These are phyloP conservation scores for Cordyceps javanica DNA, from an alignment of 2,329 filamentous ascomycete genomes.

Conservation along the genomic window DNA sequence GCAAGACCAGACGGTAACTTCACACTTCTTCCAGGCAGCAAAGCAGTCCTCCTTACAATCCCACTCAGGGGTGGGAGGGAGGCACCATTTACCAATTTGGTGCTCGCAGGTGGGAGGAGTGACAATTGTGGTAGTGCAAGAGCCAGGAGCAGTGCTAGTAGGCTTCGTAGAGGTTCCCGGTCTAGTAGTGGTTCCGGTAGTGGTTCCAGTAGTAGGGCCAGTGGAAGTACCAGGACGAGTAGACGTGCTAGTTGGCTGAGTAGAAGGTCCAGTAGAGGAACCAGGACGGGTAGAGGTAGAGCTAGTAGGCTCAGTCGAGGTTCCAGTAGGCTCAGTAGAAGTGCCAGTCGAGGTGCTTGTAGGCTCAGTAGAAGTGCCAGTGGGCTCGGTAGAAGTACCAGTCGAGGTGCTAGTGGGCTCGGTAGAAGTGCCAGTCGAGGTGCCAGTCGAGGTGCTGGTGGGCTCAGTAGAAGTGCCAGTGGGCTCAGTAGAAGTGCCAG, in stretches of 20 bases:
- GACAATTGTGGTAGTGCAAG: constrained; percentile 41
- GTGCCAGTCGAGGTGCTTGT: background rate
- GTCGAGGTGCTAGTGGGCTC: constrained; percentile 7
- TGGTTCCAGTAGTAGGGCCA: background rate
- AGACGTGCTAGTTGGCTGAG: too few species aligned
- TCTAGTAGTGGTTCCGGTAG: too few species aligned
- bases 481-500: background rate
- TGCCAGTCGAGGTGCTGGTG: too few species aligned
- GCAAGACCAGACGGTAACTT: constrained; percentile 43
- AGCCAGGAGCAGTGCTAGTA: constrained; percentile 20
- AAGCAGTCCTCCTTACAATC: constrained; percentile 36
- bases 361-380: background rate
- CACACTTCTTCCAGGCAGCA: constrained; percentile 37
- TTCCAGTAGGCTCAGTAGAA: background rate
- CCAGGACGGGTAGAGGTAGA: background rate
- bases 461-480: background rate
- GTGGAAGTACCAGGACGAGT: too few species aligned
- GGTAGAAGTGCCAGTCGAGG: constrained; percentile 1
- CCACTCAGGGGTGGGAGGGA: constrained; percentile 43
- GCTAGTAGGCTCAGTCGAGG: background rate
- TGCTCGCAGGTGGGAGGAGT: constrained; percentile 46
- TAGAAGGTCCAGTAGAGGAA: too few species aligned
- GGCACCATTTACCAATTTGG: constrained; percentile 49
- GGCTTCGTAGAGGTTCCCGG: constrained; percentile 16
- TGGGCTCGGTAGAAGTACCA: background rate